phyloP scores from a whole-genome alignment of 805 yeast species.

The Saturnispora besseyi region DNA sequence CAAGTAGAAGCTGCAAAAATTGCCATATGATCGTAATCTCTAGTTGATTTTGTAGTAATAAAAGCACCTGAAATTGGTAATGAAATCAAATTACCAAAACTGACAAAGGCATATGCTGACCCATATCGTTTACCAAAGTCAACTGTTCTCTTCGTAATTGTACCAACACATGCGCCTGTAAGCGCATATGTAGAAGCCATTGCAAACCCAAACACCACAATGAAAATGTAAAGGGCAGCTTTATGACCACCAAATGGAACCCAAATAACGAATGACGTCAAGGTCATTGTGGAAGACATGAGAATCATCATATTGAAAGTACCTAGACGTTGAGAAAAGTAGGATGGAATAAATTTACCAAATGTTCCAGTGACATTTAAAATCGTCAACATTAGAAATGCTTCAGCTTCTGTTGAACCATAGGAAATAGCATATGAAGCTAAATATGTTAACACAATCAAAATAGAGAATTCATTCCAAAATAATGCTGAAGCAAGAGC shows the following conservation, averaged over 20 bases:
- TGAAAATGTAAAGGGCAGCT: conserved; percentile 40
- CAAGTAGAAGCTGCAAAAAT: conserved; percentile 22
- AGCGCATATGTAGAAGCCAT: conserved; percentile 52
- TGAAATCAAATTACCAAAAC: conserved; percentile 39
- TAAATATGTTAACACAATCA: conserved; percentile 40
- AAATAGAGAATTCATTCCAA: conserved; percentile 38
- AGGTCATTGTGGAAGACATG: conserved; percentile 38
- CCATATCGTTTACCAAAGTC: conserved; percentile 66
- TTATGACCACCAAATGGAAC: conserved; percentile 45
- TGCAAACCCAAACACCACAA: conserved; percentile 46
- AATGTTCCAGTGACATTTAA: conserved; percentile 37
- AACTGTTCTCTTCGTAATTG: conserved; percentile 41
- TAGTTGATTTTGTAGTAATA: conserved; percentile 26
- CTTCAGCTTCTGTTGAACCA: conserved; percentile 35
- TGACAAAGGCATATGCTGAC: conserved; percentile 50
- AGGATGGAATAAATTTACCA: conserved; percentile 28
- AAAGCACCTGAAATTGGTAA: conserved; percentile 38
- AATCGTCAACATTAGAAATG: conserved; percentile 41
- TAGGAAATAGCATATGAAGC: conserved; percentile 44
- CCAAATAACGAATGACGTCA: conserved; percentile 50
- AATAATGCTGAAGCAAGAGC: conserved; percentile 34
- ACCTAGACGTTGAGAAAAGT: conserved; percentile 33
- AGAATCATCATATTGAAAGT: conserved; percentile 42
- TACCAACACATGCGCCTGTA: conserved; percentile 55
- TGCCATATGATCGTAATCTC: conserved; percentile 30